Evolutionary conservation across 73 alveolate genomes (phyloP).

Genomic region (Symbiodinium natans): DNA sequence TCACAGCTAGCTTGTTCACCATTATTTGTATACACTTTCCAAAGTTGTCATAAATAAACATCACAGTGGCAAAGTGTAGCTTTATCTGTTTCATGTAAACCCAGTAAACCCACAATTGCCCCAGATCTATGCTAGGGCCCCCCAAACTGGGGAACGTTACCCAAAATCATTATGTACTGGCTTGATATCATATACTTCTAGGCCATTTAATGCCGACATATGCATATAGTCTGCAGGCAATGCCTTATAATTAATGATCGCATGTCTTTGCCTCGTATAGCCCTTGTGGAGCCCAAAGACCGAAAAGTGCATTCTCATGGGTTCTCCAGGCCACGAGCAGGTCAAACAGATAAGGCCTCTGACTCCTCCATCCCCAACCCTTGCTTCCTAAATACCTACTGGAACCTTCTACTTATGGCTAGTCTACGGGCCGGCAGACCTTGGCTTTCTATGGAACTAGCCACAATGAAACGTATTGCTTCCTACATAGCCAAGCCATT

Average conservation of each 20-base stretch:
- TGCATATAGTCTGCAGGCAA: not conserved
- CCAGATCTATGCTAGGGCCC: not conserved
- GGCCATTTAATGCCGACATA: no score
- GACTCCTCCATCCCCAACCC: not conserved
- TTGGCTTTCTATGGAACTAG: not conserved
- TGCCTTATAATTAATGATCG: not conserved
- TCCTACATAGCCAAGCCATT: not conserved
- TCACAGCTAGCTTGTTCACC: not conserved
- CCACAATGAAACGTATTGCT: not conserved
- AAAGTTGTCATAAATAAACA: not conserved
- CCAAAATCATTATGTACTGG: not conserved
- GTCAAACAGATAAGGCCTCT: not conserved
- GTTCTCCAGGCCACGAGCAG: not conserved
- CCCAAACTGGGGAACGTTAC: not conserved
- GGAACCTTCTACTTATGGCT: no score
- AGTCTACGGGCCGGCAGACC: not conserved
- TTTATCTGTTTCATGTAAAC: no score
- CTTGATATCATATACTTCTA: not conserved
- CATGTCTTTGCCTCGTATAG: not conserved
- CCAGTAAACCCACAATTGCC: not conserved
- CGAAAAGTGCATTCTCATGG: not conserved
- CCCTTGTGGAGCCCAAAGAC: not conserved
- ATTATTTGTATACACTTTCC: not conserved
- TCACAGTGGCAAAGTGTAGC: not conserved
- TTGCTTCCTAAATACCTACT: not conserved